Percentiles rank a stretch among this genome's conserved stretches.
These are phyloP conservation scores for Termitomyces sp. DNA, from an alignment of 768 basidiomycete genomes.

Conservation along the genomic window DNA sequence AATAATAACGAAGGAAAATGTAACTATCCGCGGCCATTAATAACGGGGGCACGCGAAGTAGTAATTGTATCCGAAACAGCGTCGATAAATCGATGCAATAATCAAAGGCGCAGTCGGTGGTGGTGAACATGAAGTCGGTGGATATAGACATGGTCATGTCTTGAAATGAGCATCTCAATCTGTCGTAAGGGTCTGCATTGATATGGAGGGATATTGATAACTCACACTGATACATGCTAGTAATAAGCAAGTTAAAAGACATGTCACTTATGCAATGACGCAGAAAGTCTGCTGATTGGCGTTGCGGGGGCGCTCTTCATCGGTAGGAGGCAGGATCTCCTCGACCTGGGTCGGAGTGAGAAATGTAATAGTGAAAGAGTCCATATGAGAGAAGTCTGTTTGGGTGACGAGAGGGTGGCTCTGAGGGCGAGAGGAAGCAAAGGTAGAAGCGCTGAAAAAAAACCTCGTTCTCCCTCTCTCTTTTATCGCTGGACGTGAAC, in stretches of 20 bases:
- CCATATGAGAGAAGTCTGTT: conserved; percentile 1
- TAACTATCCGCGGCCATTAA: conserved; percentile 6
- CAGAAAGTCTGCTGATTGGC: neutral
- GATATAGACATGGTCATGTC: neutral
- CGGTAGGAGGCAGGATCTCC: neutral
- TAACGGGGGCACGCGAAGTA: neutral
- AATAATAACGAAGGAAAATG: neutral
- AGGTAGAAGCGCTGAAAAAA: neutral
- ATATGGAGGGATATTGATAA: neutral
- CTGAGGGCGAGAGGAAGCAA: neutral
- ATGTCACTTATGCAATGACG: conserved; percentile 3
- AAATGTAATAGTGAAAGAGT: conserved; percentile 1
- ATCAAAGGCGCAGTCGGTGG: neutral
- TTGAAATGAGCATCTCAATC: neutral
- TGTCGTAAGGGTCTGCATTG: neutral
- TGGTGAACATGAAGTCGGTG: neutral
- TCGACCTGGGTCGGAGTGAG: neutral
- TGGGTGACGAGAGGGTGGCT: neutral
- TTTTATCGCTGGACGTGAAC: neutral
- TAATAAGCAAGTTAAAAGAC: neutral
- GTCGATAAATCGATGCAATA: neutral
- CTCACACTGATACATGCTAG: neutral
- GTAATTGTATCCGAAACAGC: neutral
- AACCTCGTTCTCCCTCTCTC: neutral
- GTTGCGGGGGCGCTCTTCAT: neutral